Evolutionary conservation across 2,329 filamentous ascomycete species (phyloP).

Genomic region (Fusarium robinianum): DNA sequence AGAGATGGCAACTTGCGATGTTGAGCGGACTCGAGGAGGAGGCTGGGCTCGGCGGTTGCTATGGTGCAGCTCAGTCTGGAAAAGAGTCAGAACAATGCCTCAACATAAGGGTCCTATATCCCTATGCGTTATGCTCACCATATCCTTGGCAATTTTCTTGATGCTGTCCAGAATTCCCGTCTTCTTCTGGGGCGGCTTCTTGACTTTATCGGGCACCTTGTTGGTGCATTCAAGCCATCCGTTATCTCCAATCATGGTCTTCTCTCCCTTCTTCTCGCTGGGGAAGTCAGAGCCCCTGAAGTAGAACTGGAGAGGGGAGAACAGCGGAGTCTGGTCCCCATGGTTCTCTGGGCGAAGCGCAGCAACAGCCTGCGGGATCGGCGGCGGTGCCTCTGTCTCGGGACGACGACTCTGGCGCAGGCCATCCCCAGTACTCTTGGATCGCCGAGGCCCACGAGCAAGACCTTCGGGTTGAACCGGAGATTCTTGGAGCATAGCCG

Average conservation of each 20-base stretch:
- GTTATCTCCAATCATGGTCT: constrained; percentile 58
- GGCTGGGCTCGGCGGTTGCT: constrained; percentile 40
- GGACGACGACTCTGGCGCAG: constrained; percentile 18
- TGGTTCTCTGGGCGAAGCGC: constrained; percentile 1
- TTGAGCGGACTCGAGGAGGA: constrained; percentile 35
- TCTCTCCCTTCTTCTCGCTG: constrained; percentile 48
- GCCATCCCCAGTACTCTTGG: constrained; percentile 39
- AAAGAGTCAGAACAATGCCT: constrained; percentile 18
- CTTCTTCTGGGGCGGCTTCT: constrained; percentile 44
- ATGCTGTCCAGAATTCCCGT: constrained; percentile 51
- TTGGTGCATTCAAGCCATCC: constrained; percentile 60
- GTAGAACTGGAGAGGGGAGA: constrained; percentile 50
- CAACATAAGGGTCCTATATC: not conserved
- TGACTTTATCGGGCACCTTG: constrained; percentile 25
- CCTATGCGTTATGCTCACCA: constrained; percentile 46
- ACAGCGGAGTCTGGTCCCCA: constrained; percentile 35
- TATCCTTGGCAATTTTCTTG: constrained; percentile 58
- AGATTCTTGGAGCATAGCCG: constrained; percentile 24
- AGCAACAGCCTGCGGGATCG: constrained; percentile 22
- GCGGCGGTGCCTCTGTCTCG: constrained; percentile 17
- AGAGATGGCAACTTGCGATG: constrained; percentile 51
- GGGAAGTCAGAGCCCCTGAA: constrained; percentile 48
- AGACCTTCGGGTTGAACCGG: constrained; percentile 16
- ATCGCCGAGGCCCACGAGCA: constrained; percentile 32
- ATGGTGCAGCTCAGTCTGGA: constrained; percentile 45